Base-by-base conservation (phyloP, 2,329 filamentous ascomycete species). In the Parascedosporium putredinis region DNA sequence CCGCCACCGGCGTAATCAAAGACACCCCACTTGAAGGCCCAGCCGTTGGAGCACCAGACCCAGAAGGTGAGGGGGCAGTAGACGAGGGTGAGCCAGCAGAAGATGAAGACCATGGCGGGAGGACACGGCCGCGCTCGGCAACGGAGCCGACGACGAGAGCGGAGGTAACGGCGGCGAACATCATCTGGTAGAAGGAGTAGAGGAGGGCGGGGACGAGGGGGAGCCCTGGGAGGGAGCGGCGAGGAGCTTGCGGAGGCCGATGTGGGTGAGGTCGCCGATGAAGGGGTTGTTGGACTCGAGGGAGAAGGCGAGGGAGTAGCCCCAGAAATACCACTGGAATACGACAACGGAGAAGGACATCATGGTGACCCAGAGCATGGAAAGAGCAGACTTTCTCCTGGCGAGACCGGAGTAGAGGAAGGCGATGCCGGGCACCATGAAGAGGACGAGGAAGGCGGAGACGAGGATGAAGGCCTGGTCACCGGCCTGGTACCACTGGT, bases 241-340 rank as follows among this genome's bases (percentile, higher is more conserved):
- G 59, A 95, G 76, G 2, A 88, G 88, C 62, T 89, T 87, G 74
- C 80, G 84, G 59, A 98, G 76, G 54, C 89, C 93, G 59, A 97
- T 95, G 67, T 94, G 86, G 58, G 83, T 77, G 50, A 98, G 71
- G 65, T 97, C 81, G 50, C 93, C 93, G 62, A 98, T 97, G 71
- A 86, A 97, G 49, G 87, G 85, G 69, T 87, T 96, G 57, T 79
- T 88, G 4, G 84, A 86, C 12, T 81, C 81, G 40, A 78, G 75
- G 61, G 86, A 93, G 69, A 97, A 96, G 48, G 91, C 90, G 54
- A 98, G 75, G 12, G 91, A 95, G 68, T 95, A 98, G 33, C 93
- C 93, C 91, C 93, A 97, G 67, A 98, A 96, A 63, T 96, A 97
- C 93, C 93, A 98, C 72, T 98, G 93, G 73, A 98, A 96, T 51